Percentiles rank a stretch among this genome's conserved stretches.
Conservation (phyloP, 2,329 filamentous ascomycete genomes). For the Gnomoniopsis smithogilvyi region DNA sequence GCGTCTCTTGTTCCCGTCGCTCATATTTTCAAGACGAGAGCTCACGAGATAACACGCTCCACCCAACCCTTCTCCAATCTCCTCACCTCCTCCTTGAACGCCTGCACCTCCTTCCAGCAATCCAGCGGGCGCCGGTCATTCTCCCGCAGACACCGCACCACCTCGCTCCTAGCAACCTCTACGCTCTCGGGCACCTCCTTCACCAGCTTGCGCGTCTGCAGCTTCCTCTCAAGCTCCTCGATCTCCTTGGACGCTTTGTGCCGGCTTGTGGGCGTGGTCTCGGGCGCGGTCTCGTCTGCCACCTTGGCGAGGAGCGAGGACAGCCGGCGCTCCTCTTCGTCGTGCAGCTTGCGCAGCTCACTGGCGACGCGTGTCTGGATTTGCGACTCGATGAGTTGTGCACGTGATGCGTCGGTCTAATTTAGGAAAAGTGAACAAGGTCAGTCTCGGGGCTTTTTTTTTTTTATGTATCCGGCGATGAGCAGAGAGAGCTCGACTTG, state of each 20-base stretch:
- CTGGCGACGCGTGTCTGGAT: conserved; percentile 82
- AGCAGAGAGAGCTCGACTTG: background rate
- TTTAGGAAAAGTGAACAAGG: background rate
- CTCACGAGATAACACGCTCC: conserved; percentile 65
- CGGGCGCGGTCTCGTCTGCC: conserved; percentile 35
- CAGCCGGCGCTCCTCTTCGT: conserved; percentile 67
- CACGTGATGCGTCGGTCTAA: conserved; percentile 85
- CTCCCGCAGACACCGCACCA: conserved; percentile 76
- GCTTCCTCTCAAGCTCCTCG: conserved; percentile 53
- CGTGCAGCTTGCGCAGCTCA: conserved; percentile 78
- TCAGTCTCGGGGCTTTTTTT: background rate
- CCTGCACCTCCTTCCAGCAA: conserved; percentile 91
- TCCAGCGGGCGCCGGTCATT: conserved; percentile 87
- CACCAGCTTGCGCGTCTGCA: conserved; percentile 62
- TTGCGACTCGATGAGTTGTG: conserved; percentile 78
- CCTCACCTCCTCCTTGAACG: conserved; percentile 85
- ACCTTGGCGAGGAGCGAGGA: conserved; percentile 65
- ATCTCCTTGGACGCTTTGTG: conserved; percentile 58
- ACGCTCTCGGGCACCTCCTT: conserved; percentile 68
- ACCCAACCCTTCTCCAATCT: conserved; percentile 85
- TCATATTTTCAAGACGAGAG: conserved; percentile 2
- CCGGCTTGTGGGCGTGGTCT: conserved; percentile 32
- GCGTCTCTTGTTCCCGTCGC: background rate
- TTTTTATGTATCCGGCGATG: background rate
- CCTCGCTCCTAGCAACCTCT: conserved; percentile 69